Percentiles rank a stretch among this genome's conserved stretches.
Conservation (phyloP, 2,329 filamentous ascomycete genomes). For the Hymenoscyphus fructigenus region DNA sequence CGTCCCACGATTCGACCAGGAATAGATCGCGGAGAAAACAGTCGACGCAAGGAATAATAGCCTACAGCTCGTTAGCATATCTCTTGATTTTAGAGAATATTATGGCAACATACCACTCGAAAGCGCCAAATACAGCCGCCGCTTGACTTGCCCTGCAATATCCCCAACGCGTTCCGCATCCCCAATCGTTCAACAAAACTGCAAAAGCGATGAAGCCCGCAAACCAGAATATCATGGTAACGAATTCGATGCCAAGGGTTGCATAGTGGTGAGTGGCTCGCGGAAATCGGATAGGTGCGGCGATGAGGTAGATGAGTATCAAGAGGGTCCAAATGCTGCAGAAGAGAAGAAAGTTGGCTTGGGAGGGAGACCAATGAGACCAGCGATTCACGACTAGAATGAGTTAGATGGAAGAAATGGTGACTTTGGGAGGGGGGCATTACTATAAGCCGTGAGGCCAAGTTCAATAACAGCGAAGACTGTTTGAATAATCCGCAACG, state of each 20-base stretch:
- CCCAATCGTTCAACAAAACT: slow-evolving; percentile 57
- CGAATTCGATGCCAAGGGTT: slow-evolving; percentile 64
- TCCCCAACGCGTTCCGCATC: slow-evolving; percentile 47
- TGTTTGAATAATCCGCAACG: slow-evolving; percentile 65
- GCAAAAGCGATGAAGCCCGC: slow-evolving; percentile 78
- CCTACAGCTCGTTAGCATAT: not conserved
- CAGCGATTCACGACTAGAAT: slow-evolving; percentile 5
- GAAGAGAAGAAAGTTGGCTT: slow-evolving; percentile 79
- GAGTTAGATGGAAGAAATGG: not conserved
- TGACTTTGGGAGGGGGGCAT: slow-evolving; percentile 30
- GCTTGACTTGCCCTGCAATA: slow-evolving; percentile 35
- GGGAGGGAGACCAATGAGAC: slow-evolving; percentile 49
- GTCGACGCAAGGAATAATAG: slow-evolving; percentile 4
- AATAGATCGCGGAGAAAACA: slow-evolving; percentile 2
- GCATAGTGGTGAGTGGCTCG: slow-evolving; percentile 61
- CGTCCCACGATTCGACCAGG: not conserved
- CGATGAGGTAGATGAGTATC: slow-evolving; percentile 65
- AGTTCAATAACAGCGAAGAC: slow-evolving; percentile 73
- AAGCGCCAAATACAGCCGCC: slow-evolving; percentile 46
- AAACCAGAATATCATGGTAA: slow-evolving; percentile 90
- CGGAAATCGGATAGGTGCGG: slow-evolving; percentile 64
- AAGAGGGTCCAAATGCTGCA: slow-evolving; percentile 73
- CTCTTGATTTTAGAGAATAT: not conserved
- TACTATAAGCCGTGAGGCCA: slow-evolving; percentile 73
- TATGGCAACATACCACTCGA: slow-evolving; percentile 43